phyloP scores from a whole-genome alignment of 495 filamentous ascomycete genomes.

The Glonium stellatum region DNA sequence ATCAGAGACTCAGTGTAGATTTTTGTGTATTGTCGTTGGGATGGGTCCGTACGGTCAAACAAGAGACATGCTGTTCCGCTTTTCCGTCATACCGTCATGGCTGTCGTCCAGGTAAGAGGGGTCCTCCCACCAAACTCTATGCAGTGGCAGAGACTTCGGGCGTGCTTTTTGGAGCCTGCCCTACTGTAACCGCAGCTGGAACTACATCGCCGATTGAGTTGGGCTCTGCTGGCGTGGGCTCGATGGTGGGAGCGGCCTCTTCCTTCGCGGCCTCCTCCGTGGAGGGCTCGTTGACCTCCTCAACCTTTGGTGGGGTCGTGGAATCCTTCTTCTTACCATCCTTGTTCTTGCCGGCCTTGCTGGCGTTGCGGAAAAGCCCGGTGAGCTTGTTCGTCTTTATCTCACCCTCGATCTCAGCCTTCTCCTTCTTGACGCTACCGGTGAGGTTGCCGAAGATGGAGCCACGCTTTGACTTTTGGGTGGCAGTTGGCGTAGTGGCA shows the following conservation, averaged over 20 bases:
- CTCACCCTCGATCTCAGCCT: conserved; percentile 10
- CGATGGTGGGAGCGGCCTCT: conserved; percentile 3
- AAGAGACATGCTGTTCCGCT: conserved; percentile 27
- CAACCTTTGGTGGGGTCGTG: conserved; percentile 35
- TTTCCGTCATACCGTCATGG: conserved; percentile 31
- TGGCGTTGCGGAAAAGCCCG: conserved; percentile 27
- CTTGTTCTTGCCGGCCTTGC: conserved; percentile 22
- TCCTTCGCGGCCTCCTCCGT: conserved; percentile 10
- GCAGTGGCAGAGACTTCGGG: conserved; percentile 39
- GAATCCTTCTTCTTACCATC: conserved; percentile 35
- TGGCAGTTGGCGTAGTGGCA: conserved; percentile 19
- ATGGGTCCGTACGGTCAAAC: conserved; percentile 28
- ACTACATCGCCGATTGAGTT: conserved; percentile 36
- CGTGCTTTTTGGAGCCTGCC: conserved; percentile 32
- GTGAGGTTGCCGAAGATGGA: conserved; percentile 37
- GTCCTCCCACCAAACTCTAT: conserved; percentile 36
- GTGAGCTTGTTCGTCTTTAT: conserved; percentile 7
- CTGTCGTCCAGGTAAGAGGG: conserved; percentile 25
- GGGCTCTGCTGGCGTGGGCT: conserved; percentile 12
- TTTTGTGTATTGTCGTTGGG: conserved; percentile 20
- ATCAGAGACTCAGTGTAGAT: conserved; percentile 15
- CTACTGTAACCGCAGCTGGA: conserved; percentile 34
- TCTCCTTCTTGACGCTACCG: conserved; percentile 30
- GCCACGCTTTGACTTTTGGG: conserved; percentile 35
- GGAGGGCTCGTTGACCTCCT: conserved; percentile 32